A percentile compares a stretch with the other conserved stretches of the same genome.
phyloP scores from a whole-genome alignment of 208 protist species.

The Trypanosoma theileri region DNA sequence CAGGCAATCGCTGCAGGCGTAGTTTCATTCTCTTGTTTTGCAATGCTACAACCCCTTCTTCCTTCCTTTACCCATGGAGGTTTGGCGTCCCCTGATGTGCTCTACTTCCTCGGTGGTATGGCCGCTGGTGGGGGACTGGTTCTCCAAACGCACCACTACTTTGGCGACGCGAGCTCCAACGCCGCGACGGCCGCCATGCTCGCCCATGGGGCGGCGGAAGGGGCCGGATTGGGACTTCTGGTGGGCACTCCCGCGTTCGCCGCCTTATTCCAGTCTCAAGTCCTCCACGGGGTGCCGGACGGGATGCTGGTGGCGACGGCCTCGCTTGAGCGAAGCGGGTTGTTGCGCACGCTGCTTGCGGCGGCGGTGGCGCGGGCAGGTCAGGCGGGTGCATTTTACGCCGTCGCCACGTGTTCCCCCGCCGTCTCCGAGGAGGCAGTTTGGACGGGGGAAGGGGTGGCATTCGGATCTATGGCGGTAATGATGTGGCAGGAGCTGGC shows the following conservation, averaged over 20 bases:
- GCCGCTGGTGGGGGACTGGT: constrained; percentile 8
- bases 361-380: neutral
- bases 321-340: constrained; percentile 2
- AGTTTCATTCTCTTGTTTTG: constrained; percentile 13
- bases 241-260: constrained; percentile 8
- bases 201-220: constrained; percentile 21
- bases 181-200: constrained; percentile 13
- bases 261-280: constrained; percentile 10
- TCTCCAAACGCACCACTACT: neutral
- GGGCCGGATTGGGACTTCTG: constrained; percentile 16
- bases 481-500: constrained; percentile 15
- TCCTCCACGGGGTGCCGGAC: constrained; percentile 23
- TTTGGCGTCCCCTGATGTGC: neutral
- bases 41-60: constrained; percentile 11
- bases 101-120: constrained; percentile 16
- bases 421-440: neutral
- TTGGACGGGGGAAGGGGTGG: constrained; percentile 13
- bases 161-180: constrained; percentile 1
- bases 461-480: constrained; percentile 14
- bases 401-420: neutral
- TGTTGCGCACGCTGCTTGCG: neutral
- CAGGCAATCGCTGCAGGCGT: constrained; percentile 13
- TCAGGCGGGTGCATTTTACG: constrained; percentile 15
- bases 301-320: constrained; percentile 19
- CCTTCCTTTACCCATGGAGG: neutral